Percentiles rank a stretch among this genome's conserved stretches.
These are phyloP conservation scores for Umbelopsis sp. DNA, from an alignment of 192 early-diverging fungal species.

Conservation along the genomic window DNA sequence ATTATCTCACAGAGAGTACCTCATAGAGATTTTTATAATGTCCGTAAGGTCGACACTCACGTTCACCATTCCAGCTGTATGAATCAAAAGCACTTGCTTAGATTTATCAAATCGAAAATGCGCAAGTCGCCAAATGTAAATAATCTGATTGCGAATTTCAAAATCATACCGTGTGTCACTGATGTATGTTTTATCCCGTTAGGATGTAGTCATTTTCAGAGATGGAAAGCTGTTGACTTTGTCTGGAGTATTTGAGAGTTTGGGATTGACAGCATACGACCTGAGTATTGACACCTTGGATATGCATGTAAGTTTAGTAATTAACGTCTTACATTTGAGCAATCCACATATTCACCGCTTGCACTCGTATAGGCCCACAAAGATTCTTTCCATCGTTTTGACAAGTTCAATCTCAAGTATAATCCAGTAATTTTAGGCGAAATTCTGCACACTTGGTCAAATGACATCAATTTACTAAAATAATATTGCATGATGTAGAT, in stretches of 20 bases:
- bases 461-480: not conserved
- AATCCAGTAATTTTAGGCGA: conserved; percentile 56
- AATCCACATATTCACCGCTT: not conserved
- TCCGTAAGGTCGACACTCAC: conserved; percentile 95
- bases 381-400: conserved; percentile 90
- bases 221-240: conserved; percentile 79
- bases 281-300: conserved; percentile 91
- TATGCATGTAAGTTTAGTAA: conserved; percentile 63
- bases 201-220: conserved; percentile 77
- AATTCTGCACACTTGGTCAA: not conserved
- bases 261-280: conserved; percentile 88
- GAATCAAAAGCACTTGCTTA: conserved; percentile 91
- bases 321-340: conserved; percentile 22
- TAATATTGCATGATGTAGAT: conserved; percentile 29
- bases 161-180: not conserved
- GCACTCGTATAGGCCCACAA: conserved; percentile 61
- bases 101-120: conserved; percentile 90
- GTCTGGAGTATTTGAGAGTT: conserved; percentile 77
- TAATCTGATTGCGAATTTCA: not conserved
- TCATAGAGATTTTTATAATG: conserved; percentile 93
- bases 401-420: conserved; percentile 95
- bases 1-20: conserved; percentile 60
- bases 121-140: conserved; percentile 66
- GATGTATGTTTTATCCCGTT: not conserved
- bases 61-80: conserved; percentile 87